Evolutionary conservation across 177 flowering plant species (phyloP).

Genomic region (Telopea speciosissima): DNA sequence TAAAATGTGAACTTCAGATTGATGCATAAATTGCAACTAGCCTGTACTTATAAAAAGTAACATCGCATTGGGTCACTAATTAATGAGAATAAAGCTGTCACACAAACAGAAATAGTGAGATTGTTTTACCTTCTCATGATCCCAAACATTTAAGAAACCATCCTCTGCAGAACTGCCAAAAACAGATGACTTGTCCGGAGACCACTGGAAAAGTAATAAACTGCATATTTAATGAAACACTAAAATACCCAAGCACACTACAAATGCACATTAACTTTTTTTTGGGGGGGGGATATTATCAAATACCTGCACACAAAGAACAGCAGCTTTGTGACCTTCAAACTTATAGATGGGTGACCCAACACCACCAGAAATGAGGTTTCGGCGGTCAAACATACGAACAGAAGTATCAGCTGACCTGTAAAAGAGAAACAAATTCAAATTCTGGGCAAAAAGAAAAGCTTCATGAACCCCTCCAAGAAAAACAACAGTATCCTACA

Average conservation of each 20-base stretch:
- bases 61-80: too few species aligned
- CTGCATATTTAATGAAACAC: neutral
- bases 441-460: neutral
- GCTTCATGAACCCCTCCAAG: too few species aligned
- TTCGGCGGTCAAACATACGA: slow-evolving; percentile 85
- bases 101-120: neutral
- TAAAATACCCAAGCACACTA: neutral
- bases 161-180: slow-evolving; percentile 83
- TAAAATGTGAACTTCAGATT: neutral
- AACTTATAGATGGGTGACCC: slow-evolving; percentile 72
- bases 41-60: too few species aligned
- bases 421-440: slow-evolving; percentile 11
- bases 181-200: slow-evolving; percentile 56
- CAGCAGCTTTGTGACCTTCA: slow-evolving; percentile 86
- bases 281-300: neutral
- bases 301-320: slow-evolving; percentile 87
- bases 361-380: slow-evolving; percentile 64
- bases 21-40: neutral
- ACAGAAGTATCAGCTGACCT: slow-evolving; percentile 87
- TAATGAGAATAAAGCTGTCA: neutral
- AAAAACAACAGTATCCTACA: neutral
- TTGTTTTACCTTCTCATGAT: slow-evolving; percentile 46
- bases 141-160: slow-evolving; percentile 70
- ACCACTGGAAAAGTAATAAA: slow-evolving; percentile 46
- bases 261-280: neutral